Evolutionary conservation across 345 rosid species (phyloP).

Genomic region (Boechera retrofracta): DNA sequence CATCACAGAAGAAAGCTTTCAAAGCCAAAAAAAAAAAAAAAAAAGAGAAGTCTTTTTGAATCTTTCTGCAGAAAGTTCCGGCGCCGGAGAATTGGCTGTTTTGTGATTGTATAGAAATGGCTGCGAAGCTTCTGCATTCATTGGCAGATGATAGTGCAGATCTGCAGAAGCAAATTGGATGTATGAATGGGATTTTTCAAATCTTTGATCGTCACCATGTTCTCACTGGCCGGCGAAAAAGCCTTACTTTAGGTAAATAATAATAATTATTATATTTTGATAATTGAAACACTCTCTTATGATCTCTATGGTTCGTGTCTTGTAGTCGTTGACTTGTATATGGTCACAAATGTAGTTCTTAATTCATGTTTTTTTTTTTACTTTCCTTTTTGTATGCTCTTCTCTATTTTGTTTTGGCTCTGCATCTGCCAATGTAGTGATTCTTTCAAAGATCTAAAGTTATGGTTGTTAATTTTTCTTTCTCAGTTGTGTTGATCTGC

Average conservation of each 20-base stretch:
- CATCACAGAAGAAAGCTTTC: slow-evolving; percentile 26
- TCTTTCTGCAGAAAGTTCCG: slow-evolving; percentile 28
- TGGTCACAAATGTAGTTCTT: slow-evolving; percentile 16
- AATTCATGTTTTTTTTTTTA: slow-evolving; percentile 12
- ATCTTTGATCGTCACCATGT: slow-evolving; percentile 78
- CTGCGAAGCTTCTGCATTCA: slow-evolving; percentile 91
- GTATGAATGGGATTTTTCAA: slow-evolving; percentile 94
- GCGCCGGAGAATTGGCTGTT: slow-evolving; percentile 34
- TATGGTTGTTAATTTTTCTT: slow-evolving; percentile 19
- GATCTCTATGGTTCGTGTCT: slow-evolving; percentile 38
- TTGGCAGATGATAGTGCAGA: slow-evolving; percentile 93
- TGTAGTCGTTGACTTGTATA: slow-evolving; percentile 46
- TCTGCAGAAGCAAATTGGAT: slow-evolving; percentile 93
- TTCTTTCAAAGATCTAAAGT: slow-evolving; percentile 30
- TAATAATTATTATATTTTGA: slow-evolving; percentile 1
- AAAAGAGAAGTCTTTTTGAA: background rate
- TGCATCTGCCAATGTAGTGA: slow-evolving; percentile 25
- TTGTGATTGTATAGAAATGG: slow-evolving; percentile 59
- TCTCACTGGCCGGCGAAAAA: slow-evolving; percentile 61
- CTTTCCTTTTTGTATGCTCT: slow-evolving; percentile 16
- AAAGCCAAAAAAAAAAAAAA: slow-evolving; percentile 14
- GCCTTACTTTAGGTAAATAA: slow-evolving; percentile 69
- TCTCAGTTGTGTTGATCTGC: slow-evolving; percentile 42
- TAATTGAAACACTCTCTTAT: slow-evolving; percentile 24
- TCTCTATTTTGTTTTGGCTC: slow-evolving; percentile 22